Evolutionary conservation across 2,329 filamentous ascomycete species (phyloP), one percentile per base, ranked within the genome.

Genomic region (Neurospora crassa): DNA sequence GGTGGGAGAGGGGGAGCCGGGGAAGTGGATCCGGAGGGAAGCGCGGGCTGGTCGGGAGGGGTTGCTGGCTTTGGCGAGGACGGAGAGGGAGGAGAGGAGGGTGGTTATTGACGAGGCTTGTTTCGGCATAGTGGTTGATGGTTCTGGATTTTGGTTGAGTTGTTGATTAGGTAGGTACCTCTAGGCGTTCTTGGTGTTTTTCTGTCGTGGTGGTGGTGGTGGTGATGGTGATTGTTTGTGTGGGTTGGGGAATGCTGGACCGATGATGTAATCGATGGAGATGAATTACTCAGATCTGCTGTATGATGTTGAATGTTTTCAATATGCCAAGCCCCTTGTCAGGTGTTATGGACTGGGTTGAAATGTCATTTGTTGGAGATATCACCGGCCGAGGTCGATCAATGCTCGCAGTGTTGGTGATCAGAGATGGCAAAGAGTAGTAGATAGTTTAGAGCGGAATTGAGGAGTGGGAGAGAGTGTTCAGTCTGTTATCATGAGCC

Each of bases 21-120:
- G 72, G 69, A 74, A 74, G 68, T 74, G 73, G 67, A 74, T 74
- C 24, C 70, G 70, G n/a, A 74, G 71, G 4, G 71, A 68, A 4
- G 73, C 70, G 6, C 41, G 69, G 40, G 18, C 47, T 7, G 42
- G 47, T 3, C 59, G 42, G 16, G 69, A 42, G 34, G 67, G 41
- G 14, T 67, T 63, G 53, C 24, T 63, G 53, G 53, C 53, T 37
- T 63, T 41, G 67, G 67, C n/a, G 20, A 63, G 41, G 70, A 47
- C 3, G 16, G 70, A 29, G 67, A 74, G 72, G 53, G 47, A 40
- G 70, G 71, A 70, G 43, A 74, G 71, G 68, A 63, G 67, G n/a
- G 71, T 12, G 40, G 43, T 70, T 37, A 73, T 47, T 70, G 67
- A 71, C 18, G 29, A 34, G n/a, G 73, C 68, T 72, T 69, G 41